Percentiles rank a stretch among this genome's conserved stretches.
These are phyloP conservation scores for Iberis pinnata DNA, from an alignment of 345 rosid genomes.

Conservation along the genomic window DNA sequence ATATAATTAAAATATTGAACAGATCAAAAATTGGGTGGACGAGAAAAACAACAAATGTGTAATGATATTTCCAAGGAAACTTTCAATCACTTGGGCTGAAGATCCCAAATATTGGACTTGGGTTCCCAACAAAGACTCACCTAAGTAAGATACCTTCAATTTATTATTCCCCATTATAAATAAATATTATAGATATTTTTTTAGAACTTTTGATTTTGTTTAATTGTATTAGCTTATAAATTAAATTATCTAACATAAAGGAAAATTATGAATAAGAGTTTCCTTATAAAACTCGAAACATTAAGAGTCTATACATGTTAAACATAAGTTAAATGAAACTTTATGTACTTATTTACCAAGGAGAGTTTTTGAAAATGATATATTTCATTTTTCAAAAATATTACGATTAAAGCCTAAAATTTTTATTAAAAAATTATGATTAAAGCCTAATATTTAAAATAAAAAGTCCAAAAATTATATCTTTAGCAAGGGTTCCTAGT, in stretches of 20 bases:
- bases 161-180: not conserved
- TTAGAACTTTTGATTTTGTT: not conserved
- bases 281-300: not conserved
- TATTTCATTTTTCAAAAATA: no score
- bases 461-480: no score
- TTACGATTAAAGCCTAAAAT: no score
- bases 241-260: not conserved
- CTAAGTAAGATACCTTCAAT: conserved; percentile 28
- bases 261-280: not conserved
- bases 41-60: conserved; percentile 47
- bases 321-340: no score
- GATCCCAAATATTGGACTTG: conserved; percentile 48
- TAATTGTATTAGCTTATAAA: no score
- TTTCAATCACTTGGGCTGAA: conserved; percentile 59
- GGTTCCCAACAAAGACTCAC: conserved; percentile 33
- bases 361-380: no score
- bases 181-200: not conserved
- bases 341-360: not conserved
- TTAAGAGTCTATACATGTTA: no score
- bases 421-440: no score
- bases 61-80: conserved; percentile 50
- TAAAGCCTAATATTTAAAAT: no score
- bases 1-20: not conserved
- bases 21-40: conserved; percentile 53
- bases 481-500: no score